Evolutionary conservation across 1,284 basidiomycete genomes (phyloP), one percentile per base, ranked within the genome.

Genomic region (Ceratobasidium papillatum): DNA sequence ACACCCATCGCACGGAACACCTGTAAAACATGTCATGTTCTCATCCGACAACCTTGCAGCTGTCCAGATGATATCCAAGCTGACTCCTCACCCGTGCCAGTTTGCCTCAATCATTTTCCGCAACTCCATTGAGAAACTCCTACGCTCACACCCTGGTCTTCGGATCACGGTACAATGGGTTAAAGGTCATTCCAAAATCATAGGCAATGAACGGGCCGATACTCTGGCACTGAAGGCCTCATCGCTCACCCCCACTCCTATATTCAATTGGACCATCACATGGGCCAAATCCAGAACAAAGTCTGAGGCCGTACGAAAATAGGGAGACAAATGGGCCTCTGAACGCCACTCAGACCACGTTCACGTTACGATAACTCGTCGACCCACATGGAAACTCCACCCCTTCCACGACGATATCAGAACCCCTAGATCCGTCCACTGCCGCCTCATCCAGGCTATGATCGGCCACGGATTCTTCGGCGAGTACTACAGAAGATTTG

Each of bases 81-180:
- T 61, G 1, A 38, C n/a, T 11, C 7, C 59, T 9, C 59, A 61
- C 38, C 36, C 59, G 1, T 34, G 8, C 34, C 59, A 61, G 22
- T 3, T 9, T 4, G 7, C 34, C 17, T 61, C 59, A 5, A 61
- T 38, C n/a, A 34, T 41, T 3, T 61, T 61, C 22, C 32, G 59
- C 2, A 14, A 12, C 5, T 30, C 59, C 11, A 22, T 61, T 17
- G 59, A 61, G 4, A 14, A 36, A 25, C 8, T 61, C 34, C 34
- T 61, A 2, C 2, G 1, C 7, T 12, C 49, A 19, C 1, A 68
- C n/a, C 58, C 64, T 32, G 9, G 9, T 38, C 11, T 75, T 2
- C 2, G 17, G 36, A 43, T 76, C 19, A 27, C 22, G 14, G 8
- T 77, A 7, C n/a, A 25, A 17, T 77, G 76, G 74, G 62, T 76